Percentiles rank a stretch among this genome's conserved stretches.
Conservation (phyloP, 2,329 filamentous ascomycete genomes). For the Xylaria sp. region DNA sequence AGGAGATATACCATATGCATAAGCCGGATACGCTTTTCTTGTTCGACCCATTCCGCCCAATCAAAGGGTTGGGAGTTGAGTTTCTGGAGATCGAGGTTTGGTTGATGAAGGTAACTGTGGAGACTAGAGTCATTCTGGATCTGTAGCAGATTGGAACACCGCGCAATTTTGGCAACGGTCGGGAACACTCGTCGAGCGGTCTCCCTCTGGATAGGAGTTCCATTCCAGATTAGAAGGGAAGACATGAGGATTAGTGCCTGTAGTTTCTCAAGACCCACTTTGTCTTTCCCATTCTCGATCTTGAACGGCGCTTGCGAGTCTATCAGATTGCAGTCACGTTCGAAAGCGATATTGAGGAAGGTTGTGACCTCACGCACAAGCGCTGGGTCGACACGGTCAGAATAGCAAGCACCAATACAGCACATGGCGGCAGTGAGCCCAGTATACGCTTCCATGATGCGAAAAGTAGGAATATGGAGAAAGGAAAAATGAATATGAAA, state of each 20-base stretch:
- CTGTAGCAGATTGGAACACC: slow-evolving; percentile 66
- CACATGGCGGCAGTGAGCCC: slow-evolving; percentile 76
- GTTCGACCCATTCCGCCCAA: slow-evolving; percentile 75
- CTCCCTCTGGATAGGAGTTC: slow-evolving; percentile 72
- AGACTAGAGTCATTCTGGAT: slow-evolving; percentile 61
- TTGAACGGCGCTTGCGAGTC: slow-evolving; percentile 53
- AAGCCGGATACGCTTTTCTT: slow-evolving; percentile 74
- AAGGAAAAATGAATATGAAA: slow-evolving; percentile 80
- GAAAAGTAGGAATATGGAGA: slow-evolving; percentile 77
- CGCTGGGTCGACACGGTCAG: slow-evolving; percentile 66
- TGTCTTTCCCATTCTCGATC: slow-evolving; percentile 53
- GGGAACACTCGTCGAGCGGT: slow-evolving; percentile 70
- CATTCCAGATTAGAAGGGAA: slow-evolving; percentile 75
- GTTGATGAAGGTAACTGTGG: slow-evolving; percentile 71
- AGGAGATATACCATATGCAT: slow-evolving; percentile 73
- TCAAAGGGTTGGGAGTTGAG: slow-evolving; percentile 66
- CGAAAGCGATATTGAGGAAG: slow-evolving; percentile 67
- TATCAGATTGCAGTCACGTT: slow-evolving; percentile 63
- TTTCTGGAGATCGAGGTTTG: slow-evolving; percentile 58
- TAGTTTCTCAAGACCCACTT: slow-evolving; percentile 70
- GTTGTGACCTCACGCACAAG: slow-evolving; percentile 76
- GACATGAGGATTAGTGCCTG: slow-evolving; percentile 73
- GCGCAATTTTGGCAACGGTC: slow-evolving; percentile 66
- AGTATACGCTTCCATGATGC: slow-evolving; percentile 72
- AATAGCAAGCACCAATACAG: slow-evolving; percentile 80